phyloP scores from a whole-genome alignment of 2,329 filamentous ascomycete species.

The Cladosporium phlei region DNA sequence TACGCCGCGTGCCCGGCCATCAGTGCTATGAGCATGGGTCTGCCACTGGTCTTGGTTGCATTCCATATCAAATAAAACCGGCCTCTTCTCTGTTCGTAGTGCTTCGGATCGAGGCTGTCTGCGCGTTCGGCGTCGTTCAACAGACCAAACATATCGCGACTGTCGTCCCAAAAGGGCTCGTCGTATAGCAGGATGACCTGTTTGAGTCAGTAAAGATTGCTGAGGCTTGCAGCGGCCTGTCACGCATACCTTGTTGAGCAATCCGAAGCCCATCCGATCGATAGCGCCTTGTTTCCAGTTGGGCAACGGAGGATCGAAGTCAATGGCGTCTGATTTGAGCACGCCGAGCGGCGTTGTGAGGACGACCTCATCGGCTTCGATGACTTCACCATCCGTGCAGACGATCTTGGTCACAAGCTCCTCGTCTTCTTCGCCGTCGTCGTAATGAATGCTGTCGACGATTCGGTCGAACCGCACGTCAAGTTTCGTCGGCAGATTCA shows the following conservation, averaged over 20 bases:
- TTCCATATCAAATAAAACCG: slow-evolving; percentile 99
- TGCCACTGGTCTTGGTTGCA: slow-evolving; percentile 79
- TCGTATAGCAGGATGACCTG: slow-evolving; percentile 79
- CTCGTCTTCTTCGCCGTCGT: slow-evolving; percentile 25
- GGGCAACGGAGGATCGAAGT: slow-evolving; percentile 89
- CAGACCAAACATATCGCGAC: slow-evolving; percentile 89
- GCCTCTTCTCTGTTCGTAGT: slow-evolving; percentile 76
- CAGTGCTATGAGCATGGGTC: slow-evolving; percentile 78
- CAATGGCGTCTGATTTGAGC: slow-evolving; percentile 72
- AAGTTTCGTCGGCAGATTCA: slow-evolving; percentile 69
- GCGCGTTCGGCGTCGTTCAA: slow-evolving; percentile 67
- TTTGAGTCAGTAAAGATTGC: slow-evolving; percentile 15
- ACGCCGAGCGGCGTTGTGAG: slow-evolving; percentile 88
- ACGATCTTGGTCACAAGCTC: slow-evolving; percentile 56
- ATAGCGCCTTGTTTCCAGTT: slow-evolving; percentile 79
- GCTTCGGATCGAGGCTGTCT: slow-evolving; percentile 69
- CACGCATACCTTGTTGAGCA: slow-evolving; percentile 72
- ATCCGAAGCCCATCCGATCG: slow-evolving; percentile 79
- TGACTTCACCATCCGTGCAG: slow-evolving; percentile 69
- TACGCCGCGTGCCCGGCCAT: slow-evolving; percentile 95
- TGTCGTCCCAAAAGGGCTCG: slow-evolving; percentile 82
- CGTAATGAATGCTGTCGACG: slow-evolving; percentile 69
- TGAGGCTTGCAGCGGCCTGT: neutral
- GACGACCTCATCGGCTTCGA: slow-evolving; percentile 87
- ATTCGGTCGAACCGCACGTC: slow-evolving; percentile 69